Percentiles rank a stretch among this genome's conserved stretches.
Conservation (phyloP, 768 basidiomycete species). For the Naganishia antarctica region DNA sequence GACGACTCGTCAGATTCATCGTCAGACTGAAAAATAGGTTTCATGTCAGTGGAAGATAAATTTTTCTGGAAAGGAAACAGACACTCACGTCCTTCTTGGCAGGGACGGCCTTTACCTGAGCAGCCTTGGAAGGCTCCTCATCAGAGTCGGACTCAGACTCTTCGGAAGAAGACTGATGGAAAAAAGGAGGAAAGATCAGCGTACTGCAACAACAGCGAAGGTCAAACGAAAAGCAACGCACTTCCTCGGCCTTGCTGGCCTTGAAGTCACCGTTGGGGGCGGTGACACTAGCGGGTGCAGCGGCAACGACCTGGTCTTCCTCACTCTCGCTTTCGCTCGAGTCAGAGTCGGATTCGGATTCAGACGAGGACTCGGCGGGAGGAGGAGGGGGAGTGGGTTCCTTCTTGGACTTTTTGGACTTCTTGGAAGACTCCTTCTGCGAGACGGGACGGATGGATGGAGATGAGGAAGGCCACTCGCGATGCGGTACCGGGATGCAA, state of each 20-base stretch:
- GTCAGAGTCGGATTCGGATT: constrained; percentile 32
- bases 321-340: constrained; percentile 34
- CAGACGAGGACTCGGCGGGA: constrained; percentile 27
- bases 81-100: constrained; percentile 40
- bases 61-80: neutral
- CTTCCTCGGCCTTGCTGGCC: constrained; percentile 22
- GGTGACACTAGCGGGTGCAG: constrained; percentile 26
- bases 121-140: constrained; percentile 60
- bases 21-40: constrained; percentile 29
- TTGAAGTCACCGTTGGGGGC: constrained; percentile 10
- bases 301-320: constrained; percentile 28
- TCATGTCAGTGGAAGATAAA: neutral
- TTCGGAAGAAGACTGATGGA: constrained; percentile 30
- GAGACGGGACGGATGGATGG: neutral
- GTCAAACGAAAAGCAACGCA: constrained; percentile 4
- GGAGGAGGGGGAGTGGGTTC: constrained; percentile 37
- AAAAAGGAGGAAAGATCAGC: constrained; percentile 6
- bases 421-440: constrained; percentile 18
- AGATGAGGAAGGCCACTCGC: constrained; percentile 5
- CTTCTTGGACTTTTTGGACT: constrained; percentile 41
- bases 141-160: constrained; percentile 38
- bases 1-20: constrained; percentile 40
- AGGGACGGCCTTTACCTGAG: constrained; percentile 49
- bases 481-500: constrained; percentile 24
- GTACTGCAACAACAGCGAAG: neutral